Base-by-base conservation (phyloP, 305 asterid species). In the Lippia alba region DNA sequence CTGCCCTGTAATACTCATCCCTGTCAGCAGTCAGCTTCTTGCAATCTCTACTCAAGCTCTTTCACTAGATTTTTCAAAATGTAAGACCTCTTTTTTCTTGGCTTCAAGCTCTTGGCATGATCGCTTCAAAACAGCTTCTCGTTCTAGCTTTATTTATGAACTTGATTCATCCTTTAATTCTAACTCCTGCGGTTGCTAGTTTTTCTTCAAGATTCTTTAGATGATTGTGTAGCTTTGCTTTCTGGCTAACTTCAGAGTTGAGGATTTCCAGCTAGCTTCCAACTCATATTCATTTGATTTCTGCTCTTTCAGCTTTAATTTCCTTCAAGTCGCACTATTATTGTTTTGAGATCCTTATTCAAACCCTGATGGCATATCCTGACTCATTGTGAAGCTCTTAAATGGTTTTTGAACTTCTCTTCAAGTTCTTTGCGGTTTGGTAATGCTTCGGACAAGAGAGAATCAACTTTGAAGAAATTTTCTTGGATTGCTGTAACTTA, bases 301-400 rank as follows among this genome's bases (percentile, higher is more conserved):
- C 14, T 78, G 85, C 66, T 75, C 86, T 72, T 83, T 82, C 84
- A 89, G 44, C 78, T 84, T 84, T 72, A n/a, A n/a, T n/a, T n/a
- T n/a, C 77, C 91, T 74, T 89, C 89, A 46, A 85, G 92, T 32
- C 64, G 66, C 33, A 66, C 48, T 66, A 86, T 81, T 68, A 74
- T 80, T 20, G 74, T 64, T 69, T 86, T 80, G 56, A 85, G 91
- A 59, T 89, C 92, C 76, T 80, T 80, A 78, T 75, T 84, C 18
- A 90, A 75, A 67, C 66, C 78, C 73, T 85, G 32, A 66, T 67
- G 34, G 83, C 81, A 71, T 57, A 30, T 36, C 83, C 85, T 44
- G 90, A 73, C 75, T 87, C 84, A 2, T 69, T 76, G 72, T 84
- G 92, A 59, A 76, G 79, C 71, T 78, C 82, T 80, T 87, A 90